Evolutionary conservation across 2,329 filamentous ascomycete species (phyloP), one percentile per base, ranked within the genome.

Genomic region (Tolypocladium sp.): DNA sequence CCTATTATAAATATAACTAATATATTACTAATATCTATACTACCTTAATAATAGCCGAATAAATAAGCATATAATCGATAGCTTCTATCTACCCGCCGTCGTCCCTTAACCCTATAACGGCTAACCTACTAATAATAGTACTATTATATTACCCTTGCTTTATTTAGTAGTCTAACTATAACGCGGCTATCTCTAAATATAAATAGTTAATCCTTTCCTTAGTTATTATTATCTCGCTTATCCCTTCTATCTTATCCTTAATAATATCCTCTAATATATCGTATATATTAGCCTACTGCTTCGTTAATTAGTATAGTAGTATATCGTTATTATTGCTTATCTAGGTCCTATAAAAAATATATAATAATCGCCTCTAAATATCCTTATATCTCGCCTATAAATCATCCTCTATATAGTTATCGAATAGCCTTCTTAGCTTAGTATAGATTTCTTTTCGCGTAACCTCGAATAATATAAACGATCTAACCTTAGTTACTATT

Each of bases 1-100:
- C 41, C 55, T 53, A 55, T 40, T 58, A 58, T 15, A 17, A 59
- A 59, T 22, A 64, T 37, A 38, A 54, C 52, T 63, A 9, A 17
- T 61, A 60, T 6, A 65, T 35, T 9, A 63, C 56, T 7, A 65
- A 35, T 9, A 62, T 60, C 3, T 44, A 38, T 17, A 55, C 53
- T 3, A 63, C 59, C 49, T 65, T 64, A 25, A 66, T 62, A 6
- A 66, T 52, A 20, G 56, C 62, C 27, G 58, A 65, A 44, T 62
- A 63, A 13, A 59, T 59, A 1, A 38, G 56, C 41, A 44, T 65
- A 13, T 64, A 64, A 49, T 64, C 55, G 2, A 33, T 22, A 2
- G 54, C 53, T 0, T 55, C 12, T 0, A 60, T 22, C 57, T 27
- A 64, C 4, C 59, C 53, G 15, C 61, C 57, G 17, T 63, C 58